A percentile compares a stretch with the other conserved stretches of the same genome.
Conservation (phyloP, 164 flowering plant genomes). For the Umbellularia californica region DNA sequence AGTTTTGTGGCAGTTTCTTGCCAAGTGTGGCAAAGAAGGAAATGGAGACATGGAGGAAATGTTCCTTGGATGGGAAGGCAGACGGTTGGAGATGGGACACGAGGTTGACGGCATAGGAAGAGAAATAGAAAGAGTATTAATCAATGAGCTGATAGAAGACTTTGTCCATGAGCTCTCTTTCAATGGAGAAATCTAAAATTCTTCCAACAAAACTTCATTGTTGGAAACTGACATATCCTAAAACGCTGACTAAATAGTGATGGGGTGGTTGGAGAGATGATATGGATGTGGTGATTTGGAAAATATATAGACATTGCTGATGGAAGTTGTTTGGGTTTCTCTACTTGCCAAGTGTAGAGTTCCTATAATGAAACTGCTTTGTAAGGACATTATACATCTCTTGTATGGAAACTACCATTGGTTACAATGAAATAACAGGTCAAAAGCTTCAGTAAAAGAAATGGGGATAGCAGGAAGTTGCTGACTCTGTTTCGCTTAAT, state of each 20-base stretch:
- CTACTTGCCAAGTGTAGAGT: not conserved
- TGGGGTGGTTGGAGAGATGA: not conserved
- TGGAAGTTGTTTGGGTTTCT: not conserved
- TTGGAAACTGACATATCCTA: not conserved
- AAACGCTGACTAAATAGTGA: not conserved
- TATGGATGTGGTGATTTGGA: not conserved
- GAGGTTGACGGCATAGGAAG: constrained; percentile 50
- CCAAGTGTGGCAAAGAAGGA: constrained; percentile 21
- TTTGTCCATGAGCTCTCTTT: constrained; percentile 2
- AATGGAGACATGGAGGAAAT: constrained; percentile 13
- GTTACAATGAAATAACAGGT: constrained; percentile 1
- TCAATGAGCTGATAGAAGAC: constrained; percentile 58
- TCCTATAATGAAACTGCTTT: not conserved
- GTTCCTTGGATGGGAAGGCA: constrained; percentile 6
- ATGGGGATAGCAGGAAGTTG: not conserved
- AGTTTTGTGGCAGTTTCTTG: constrained; percentile 36
- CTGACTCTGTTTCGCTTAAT: not conserved
- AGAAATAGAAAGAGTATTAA: constrained; percentile 53
- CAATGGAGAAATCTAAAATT: constrained; percentile 25
- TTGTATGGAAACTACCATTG: not conserved
- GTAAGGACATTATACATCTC: not conserved
- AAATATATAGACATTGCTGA: not conserved
- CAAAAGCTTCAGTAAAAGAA: not conserved
- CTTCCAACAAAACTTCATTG: not conserved
- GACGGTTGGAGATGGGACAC: constrained; percentile 32